Conservation (phyloP, 306 rosid species). For the Fagus crenata region DNA sequence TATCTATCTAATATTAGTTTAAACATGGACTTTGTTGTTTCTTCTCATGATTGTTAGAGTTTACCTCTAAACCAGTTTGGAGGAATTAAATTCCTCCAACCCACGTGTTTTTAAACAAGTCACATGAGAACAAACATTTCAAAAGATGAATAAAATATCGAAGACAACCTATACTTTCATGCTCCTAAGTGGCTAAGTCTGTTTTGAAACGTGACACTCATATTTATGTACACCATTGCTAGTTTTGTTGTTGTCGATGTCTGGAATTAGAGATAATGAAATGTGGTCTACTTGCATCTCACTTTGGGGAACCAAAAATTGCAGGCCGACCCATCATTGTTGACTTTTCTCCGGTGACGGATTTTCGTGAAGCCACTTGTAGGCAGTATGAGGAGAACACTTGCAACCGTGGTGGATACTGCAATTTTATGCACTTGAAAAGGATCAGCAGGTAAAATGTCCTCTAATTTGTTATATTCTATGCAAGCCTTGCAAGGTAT, state of each 20-base stretch:
- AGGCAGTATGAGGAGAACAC: constrained; percentile 76
- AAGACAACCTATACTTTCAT: background rate
- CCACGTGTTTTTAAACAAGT: too few species aligned
- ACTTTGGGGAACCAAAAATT: background rate
- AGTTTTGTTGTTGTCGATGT: too few species aligned
- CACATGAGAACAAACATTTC: too few species aligned
- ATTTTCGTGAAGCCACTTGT: constrained; percentile 73
- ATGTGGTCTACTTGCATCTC: background rate
- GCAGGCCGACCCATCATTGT: constrained; percentile 77
- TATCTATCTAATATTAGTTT: too few species aligned
- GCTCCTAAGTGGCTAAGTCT: too few species aligned
- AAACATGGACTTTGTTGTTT: too few species aligned
- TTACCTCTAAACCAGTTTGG: too few species aligned
- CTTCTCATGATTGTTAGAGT: too few species aligned
- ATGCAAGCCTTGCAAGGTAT: too few species aligned
- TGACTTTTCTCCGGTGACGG: constrained; percentile 71
- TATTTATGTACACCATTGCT: background rate
- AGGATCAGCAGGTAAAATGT: constrained; percentile 55
- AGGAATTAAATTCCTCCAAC: too few species aligned
- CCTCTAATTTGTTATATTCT: background rate
- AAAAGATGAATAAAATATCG: too few species aligned
- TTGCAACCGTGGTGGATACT: constrained; percentile 74
- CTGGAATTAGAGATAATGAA: too few species aligned
- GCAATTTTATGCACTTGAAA: constrained; percentile 77
- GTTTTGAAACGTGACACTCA: background rate